Evolutionary conservation across 1,284 basidiomycete genomes (phyloP), one percentile per base, ranked within the genome.

Genomic region (Cerrena zonata): DNA sequence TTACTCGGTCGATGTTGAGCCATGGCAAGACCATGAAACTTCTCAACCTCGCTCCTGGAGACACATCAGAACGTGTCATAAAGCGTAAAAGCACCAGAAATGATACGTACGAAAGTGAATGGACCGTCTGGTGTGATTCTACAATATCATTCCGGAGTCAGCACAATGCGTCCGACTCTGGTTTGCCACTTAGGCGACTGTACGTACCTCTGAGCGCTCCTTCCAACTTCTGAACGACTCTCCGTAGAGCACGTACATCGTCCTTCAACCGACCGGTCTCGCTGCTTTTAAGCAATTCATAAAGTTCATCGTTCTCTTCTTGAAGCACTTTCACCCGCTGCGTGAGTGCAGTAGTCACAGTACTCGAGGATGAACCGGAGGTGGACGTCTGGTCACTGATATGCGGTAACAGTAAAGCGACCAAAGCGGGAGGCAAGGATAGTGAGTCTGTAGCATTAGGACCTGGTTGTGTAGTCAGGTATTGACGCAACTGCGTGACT

Each of bases 251-350:
- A 45, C 78, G 77, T 3, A 86, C 86, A 63, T 91, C 87, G 62
- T 91, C 89, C 61, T 89, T 88, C 51, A 90, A 62, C 60, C 77
- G 78, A 2, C 85, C 86, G 0, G 84, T 86, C 65, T 89, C 84
- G 44, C 83, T 79, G 23, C 71, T 70, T 63, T 80, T 84, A 41
- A 91, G 66, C 5, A 90, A 67, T 47, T 81, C 78, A 61, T 89
- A 91, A 3, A 58, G 54, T 42, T 58, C 57, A 56, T 91, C 86
- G 53, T 91, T 91, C 67, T 91, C 88, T 48, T 87, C 82, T 63
- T 91, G 89, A 7, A 91, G 69, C 5, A 84, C 66, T 50, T 79
- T 80, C 24, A 79, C 76, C 45, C 86, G 75, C 61, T 89, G 86
- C 0, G 79, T 81, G 50, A 91, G 74, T 2, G 88, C 88, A 15